phyloP scores from a whole-genome alignment of 2,329 filamentous ascomycete species.

The Monilinia vaccinii-corymbosi region DNA sequence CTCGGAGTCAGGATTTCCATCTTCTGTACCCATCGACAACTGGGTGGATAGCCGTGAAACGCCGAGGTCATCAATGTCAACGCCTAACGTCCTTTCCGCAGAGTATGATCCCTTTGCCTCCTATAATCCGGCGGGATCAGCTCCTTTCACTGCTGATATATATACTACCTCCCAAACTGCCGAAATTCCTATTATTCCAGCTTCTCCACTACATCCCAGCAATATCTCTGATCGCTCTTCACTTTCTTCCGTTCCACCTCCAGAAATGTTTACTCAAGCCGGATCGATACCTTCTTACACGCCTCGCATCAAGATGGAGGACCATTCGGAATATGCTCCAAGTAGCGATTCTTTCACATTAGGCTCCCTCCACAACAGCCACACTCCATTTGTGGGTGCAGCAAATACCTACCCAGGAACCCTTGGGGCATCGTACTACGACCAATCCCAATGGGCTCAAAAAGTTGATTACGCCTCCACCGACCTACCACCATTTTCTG shows the following conservation, averaged over 20 bases:
- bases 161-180: constrained; percentile 34
- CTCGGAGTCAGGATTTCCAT: constrained; percentile 18
- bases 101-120: constrained; percentile 44
- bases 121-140: constrained; percentile 36
- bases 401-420: constrained; percentile 23
- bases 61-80: constrained; percentile 23
- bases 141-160: constrained; percentile 38
- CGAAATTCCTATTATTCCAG: constrained; percentile 27
- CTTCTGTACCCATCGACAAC: constrained; percentile 19
- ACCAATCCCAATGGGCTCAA: constrained; percentile 19
- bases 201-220: constrained; percentile 26
- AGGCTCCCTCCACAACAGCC: constrained; percentile 21
- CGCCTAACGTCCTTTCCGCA: constrained; percentile 37
- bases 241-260: constrained; percentile 28
- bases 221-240: constrained; percentile 29
- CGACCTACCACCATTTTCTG: constrained; percentile 24
- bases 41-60: constrained; percentile 24
- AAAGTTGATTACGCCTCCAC: constrained; percentile 24
- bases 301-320: constrained; percentile 29
- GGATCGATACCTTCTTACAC: constrained; percentile 26
- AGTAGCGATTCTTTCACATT: constrained; percentile 21
- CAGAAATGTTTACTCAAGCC: constrained; percentile 27
- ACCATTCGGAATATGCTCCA: constrained; percentile 23
- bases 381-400: constrained; percentile 19
- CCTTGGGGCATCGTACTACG: constrained; percentile 25